A percentile compares a stretch with the other conserved stretches of the same genome.
These are phyloP conservation scores for Dipteronia sinensis DNA, from an alignment of 345 rosid genomes.

Conservation along the genomic window DNA sequence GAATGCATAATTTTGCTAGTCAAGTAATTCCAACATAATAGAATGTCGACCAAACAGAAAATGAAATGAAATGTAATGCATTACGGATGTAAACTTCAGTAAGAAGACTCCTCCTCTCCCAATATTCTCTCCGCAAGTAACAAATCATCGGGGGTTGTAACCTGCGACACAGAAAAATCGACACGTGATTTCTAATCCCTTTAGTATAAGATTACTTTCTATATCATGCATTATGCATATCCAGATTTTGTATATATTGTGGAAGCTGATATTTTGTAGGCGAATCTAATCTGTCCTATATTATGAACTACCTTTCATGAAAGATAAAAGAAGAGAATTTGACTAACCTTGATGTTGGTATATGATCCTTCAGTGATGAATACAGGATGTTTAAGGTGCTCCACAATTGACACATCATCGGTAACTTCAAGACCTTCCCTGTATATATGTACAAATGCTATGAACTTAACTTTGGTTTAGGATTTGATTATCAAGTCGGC, in stretches of 20 bases:
- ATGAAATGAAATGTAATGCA: not conserved
- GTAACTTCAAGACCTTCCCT: constrained; percentile 92
- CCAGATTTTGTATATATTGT: not conserved
- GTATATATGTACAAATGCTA: constrained; percentile 21
- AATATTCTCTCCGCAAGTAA: constrained; percentile 85
- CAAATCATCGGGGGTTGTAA: constrained; percentile 93
- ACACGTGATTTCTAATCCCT: not conserved
- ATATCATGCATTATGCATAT: not conserved
- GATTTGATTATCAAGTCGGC: too few relatives aligned
- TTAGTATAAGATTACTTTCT: not conserved
- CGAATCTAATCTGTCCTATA: not conserved
- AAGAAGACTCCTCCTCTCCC: constrained; percentile 24
- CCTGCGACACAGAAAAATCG: constrained; percentile 38
- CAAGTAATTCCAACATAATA: not conserved
- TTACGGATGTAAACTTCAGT: not conserved
- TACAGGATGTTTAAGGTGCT: constrained; percentile 88
- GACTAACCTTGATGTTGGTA: constrained; percentile 82
- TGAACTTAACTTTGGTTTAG: not conserved
- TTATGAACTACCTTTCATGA: not conserved
- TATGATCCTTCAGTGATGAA: constrained; percentile 88
- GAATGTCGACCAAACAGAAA: not conserved
- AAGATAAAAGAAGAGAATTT: constrained; percentile 4
- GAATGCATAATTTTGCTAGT: not conserved
- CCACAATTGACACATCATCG: constrained; percentile 92
- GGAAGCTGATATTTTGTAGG: not conserved